Evolutionary conservation across 345 rosid species (phyloP).

Genomic region (Microthlaspi erraticum): DNA sequence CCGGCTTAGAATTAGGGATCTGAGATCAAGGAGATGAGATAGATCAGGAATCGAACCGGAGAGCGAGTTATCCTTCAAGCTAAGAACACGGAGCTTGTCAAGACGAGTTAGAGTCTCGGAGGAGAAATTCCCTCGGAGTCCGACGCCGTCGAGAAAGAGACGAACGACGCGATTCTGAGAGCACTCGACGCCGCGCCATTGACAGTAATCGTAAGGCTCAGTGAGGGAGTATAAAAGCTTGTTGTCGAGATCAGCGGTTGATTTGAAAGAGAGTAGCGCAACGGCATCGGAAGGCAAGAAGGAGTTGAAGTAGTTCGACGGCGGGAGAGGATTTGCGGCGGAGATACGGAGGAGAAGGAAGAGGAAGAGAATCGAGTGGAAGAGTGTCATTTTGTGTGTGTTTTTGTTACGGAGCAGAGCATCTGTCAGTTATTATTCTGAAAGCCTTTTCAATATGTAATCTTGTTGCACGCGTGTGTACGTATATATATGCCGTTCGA

Average conservation of each 20-base stretch:
- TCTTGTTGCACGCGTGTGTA: constrained; percentile 30
- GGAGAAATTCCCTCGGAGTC: constrained; percentile 67
- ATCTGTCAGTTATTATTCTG: constrained; percentile 42
- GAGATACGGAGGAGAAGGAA: constrained; percentile 36
- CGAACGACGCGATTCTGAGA: constrained; percentile 81
- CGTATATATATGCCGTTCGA: constrained; percentile 8
- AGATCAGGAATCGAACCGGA: constrained; percentile 84
- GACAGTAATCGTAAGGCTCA: constrained; percentile 90
- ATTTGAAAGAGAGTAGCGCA: constrained; percentile 78
- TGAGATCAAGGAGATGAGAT: constrained; percentile 63
- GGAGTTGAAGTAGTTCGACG: constrained; percentile 47
- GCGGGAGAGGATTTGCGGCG: constrained; percentile 39
- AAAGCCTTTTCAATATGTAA: constrained; percentile 1
- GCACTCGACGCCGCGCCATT: constrained; percentile 90
- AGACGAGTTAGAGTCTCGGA: constrained; percentile 69
- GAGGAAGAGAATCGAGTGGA: constrained; percentile 34
- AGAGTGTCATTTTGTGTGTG: constrained; percentile 43
- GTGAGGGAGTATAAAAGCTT: constrained; percentile 68
- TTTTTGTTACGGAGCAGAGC: constrained; percentile 38
- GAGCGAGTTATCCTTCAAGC: constrained; percentile 79
- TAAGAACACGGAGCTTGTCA: constrained; percentile 86
- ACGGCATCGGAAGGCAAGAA: constrained; percentile 72
- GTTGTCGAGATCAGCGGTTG: constrained; percentile 81
- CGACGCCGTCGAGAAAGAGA: constrained; percentile 50
- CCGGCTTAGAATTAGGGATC: constrained; percentile 54